A percentile compares a stretch with the other conserved stretches of the same genome.
Conservation (phyloP, 2,329 filamentous ascomycete species). For the Sarocladium brachiariae region DNA sequence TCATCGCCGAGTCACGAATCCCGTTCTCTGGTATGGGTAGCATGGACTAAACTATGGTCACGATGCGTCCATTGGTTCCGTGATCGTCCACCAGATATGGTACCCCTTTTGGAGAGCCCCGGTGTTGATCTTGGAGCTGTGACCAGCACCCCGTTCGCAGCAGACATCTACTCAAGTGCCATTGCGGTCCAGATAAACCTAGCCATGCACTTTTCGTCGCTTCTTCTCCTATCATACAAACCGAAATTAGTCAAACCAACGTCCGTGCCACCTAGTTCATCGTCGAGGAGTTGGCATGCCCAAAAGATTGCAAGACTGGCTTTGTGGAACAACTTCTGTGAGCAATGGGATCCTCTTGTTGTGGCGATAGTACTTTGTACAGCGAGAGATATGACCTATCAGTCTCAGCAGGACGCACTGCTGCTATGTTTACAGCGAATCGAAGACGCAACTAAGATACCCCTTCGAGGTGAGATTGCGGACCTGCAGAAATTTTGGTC, state of each 20-base stretch:
- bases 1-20: slow-evolving; percentile 6
- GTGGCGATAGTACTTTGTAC: slow-evolving; percentile 20
- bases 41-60: slow-evolving; percentile 12
- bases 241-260: slow-evolving; percentile 15
- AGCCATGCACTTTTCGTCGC: slow-evolving; percentile 16
- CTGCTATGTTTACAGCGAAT: slow-evolving; percentile 15
- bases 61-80: slow-evolving; percentile 13
- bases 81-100: slow-evolving; percentile 12
- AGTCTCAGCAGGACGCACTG: slow-evolving; percentile 20
- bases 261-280: background rate
- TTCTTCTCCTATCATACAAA: slow-evolving; percentile 16
- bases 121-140: slow-evolving; percentile 9
- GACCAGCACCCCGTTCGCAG: background rate
- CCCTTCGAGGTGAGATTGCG: slow-evolving; percentile 13
- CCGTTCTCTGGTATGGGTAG: slow-evolving; percentile 10
- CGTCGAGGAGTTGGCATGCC: slow-evolving; percentile 21
- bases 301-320: slow-evolving; percentile 23
- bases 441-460: slow-evolving; percentile 14
- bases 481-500: slow-evolving; percentile 10
- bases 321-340: slow-evolving; percentile 22
- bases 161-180: slow-evolving; percentile 14
- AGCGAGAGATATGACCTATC: slow-evolving; percentile 20
- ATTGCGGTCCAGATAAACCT: slow-evolving; percentile 16
- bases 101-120: slow-evolving; percentile 12
- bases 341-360: slow-evolving; percentile 26